These are phyloP conservation scores for Monoraphidium neglectum DNA, from an alignment of 139 green algal species.

Conservation along the genomic window DNA sequence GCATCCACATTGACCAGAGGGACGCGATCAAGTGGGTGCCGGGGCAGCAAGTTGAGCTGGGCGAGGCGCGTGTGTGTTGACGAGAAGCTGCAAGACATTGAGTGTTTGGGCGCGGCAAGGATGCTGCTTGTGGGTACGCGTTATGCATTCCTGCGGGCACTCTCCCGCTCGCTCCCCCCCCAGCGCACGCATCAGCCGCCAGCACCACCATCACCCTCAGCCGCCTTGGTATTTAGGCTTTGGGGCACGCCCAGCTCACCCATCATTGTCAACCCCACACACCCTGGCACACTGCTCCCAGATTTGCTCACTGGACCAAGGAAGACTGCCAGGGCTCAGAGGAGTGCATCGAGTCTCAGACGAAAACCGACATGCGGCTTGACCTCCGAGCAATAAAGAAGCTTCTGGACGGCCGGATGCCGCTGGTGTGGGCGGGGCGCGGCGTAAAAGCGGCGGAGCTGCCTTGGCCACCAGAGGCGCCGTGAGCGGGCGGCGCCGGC, in stretches of 20 bases:
- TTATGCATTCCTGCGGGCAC: neutral
- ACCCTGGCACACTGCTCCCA: too few relatives aligned
- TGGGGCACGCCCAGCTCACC: too few relatives aligned
- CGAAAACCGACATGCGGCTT: slow-evolving; percentile 69
- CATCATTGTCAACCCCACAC: too few relatives aligned
- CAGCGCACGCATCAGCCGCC: too few relatives aligned
- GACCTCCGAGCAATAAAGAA: slow-evolving; percentile 35
- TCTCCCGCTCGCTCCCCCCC: too few relatives aligned
- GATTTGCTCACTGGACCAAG: slow-evolving; percentile 57
- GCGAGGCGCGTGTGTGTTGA: too few relatives aligned
- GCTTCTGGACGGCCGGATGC: slow-evolving; percentile 67
- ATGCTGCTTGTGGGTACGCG: too few relatives aligned
- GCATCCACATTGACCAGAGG: slow-evolving; percentile 50
- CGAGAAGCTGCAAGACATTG: too few relatives aligned
- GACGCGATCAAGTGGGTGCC: slow-evolving; percentile 11
- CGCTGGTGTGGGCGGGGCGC: slow-evolving; percentile 61
- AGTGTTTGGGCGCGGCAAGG: too few relatives aligned
- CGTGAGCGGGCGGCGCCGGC: neutral
- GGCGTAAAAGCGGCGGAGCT: slow-evolving; percentile 51
- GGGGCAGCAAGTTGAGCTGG: neutral
- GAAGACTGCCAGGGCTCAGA: slow-evolving; percentile 55
- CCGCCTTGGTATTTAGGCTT: too few relatives aligned
- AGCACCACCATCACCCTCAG: too few relatives aligned
- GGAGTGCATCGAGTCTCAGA: slow-evolving; percentile 76
- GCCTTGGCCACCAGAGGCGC: slow-evolving; percentile 51